Conservation (phyloP, 139 green algal genomes). For the Micromonas pusilla region DNA sequence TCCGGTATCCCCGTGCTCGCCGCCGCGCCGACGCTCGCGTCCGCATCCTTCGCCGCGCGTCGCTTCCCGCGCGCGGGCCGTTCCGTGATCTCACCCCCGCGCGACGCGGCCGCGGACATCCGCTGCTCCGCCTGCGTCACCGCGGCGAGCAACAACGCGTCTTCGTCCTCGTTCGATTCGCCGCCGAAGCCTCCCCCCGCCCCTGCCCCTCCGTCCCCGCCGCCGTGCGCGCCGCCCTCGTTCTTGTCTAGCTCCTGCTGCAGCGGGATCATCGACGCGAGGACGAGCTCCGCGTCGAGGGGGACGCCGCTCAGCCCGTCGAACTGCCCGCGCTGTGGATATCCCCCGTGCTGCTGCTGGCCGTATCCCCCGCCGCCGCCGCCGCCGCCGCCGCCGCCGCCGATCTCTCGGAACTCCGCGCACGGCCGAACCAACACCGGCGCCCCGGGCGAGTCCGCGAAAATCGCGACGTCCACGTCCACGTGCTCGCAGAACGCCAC, state of each 20-base stretch:
- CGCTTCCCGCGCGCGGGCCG: too few relatives aligned
- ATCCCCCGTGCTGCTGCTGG: neutral
- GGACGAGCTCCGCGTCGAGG: constrained; percentile 14
- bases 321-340: too few relatives aligned
- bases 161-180: neutral
- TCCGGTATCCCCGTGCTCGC: neutral
- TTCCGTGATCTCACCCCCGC: neutral
- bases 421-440: constrained; percentile 3
- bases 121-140: neutral
- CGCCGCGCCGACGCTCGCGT: neutral
- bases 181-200: neutral
- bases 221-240: neutral
- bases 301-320: neutral
- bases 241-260: neutral
- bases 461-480: constrained; percentile 7
- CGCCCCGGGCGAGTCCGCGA: neutral
- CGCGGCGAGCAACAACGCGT: neutral
- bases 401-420: neutral
- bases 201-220: neutral
- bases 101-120: too few relatives aligned
- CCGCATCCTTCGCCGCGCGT: too few relatives aligned
- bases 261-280: constrained; percentile 10
- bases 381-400: neutral
- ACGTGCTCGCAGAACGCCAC: neutral
- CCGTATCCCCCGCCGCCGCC: neutral